Base-by-base conservation (phyloP, 768 basidiomycete genomes). In the Tylopilus sp. region DNA sequence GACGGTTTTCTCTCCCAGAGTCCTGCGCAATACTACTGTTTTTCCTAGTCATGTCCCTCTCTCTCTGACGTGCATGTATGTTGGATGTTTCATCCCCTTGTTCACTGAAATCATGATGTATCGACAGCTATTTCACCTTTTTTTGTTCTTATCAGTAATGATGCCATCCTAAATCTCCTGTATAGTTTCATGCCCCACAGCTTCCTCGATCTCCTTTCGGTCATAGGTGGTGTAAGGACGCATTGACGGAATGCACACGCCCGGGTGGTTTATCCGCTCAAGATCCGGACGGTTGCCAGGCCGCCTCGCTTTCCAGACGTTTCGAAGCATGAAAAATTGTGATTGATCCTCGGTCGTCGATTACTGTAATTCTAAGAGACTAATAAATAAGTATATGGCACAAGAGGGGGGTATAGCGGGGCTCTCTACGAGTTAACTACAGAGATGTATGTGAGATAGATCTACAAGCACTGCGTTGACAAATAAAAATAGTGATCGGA, bases 101-200 rank as follows among this genome's bases (percentile, higher is more conserved):
- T 26, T 36, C 25, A 49, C 52, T n/a, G 31, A 62, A n/a, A n/a
- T n/a, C n/a, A n/a, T n/a, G n/a, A 13, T 70, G 66, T 68, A 68
- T 68, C 57, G 45, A 63, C 64, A 66, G 53, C 40, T 39, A 28
- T 50, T 57, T 47, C 48, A 41, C 38, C 40, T 18, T 9, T 40
- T 53, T 40, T 53, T 51, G 53, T 55, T 31, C 52, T 55, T 56
- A 58, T 58, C 12, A 31, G 52, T 56, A 60, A 55, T 48, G 57
- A 51, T 28, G 28, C 2, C n/a, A 51, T 44, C 25, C 38, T 39
- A 50, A 13, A 35, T 33, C n/a, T 23, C 23, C 33, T 47, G 49
- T 58, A 55, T 31, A 46, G 28, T 7, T 28, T n/a, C n/a, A n/a
- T n/a, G n/a, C n/a, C 17, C 13, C 17, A 9, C 30, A 35, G n/a